phyloP scores from a whole-genome alignment of 257 asterid genomes.

The Penstemon davidsonii region DNA sequence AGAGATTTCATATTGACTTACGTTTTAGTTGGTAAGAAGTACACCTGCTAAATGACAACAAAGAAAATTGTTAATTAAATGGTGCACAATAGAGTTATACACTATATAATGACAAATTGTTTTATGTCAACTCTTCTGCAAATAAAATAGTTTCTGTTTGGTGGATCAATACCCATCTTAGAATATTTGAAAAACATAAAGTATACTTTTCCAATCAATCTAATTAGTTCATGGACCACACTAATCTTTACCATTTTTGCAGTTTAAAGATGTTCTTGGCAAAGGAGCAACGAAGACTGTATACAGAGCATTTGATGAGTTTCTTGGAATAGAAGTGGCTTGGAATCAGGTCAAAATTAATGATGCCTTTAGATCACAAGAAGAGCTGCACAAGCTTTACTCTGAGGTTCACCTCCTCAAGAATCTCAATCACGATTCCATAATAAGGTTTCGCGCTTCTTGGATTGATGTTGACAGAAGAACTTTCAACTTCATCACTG shows the following conservation, averaged over 20 bases:
- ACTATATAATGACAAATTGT: conserved; percentile 6
- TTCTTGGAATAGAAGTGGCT: conserved; percentile 72
- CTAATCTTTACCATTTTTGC: conserved; percentile 6
- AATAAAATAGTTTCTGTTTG: conserved; percentile 12
- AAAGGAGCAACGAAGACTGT: conserved; percentile 82
- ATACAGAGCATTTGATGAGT: conserved; percentile 71
- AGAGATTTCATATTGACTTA: conserved; percentile 2
- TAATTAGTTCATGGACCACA: background rate
- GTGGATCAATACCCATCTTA: background rate
- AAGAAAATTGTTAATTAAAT: background rate
- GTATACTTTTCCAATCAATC: too few relatives aligned
- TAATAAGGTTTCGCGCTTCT: conserved; percentile 55
- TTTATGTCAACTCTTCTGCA: background rate
- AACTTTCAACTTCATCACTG: conserved; percentile 80
- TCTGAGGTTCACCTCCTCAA: conserved; percentile 81
- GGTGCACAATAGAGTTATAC: background rate
- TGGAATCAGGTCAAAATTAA: conserved; percentile 80
- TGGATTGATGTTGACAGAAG: conserved; percentile 59
- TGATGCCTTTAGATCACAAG: conserved; percentile 45
- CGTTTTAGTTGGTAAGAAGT: background rate
- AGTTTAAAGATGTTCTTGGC: conserved; percentile 84
- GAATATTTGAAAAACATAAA: too few relatives aligned
- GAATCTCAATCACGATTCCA: conserved; percentile 61
- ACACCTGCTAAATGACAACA: background rate
- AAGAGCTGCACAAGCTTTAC: conserved; percentile 62